A percentile compares a stretch with the other conserved stretches of the same genome.
Conservation (phyloP, 139 green algal species). For the Closterium sp. region DNA sequence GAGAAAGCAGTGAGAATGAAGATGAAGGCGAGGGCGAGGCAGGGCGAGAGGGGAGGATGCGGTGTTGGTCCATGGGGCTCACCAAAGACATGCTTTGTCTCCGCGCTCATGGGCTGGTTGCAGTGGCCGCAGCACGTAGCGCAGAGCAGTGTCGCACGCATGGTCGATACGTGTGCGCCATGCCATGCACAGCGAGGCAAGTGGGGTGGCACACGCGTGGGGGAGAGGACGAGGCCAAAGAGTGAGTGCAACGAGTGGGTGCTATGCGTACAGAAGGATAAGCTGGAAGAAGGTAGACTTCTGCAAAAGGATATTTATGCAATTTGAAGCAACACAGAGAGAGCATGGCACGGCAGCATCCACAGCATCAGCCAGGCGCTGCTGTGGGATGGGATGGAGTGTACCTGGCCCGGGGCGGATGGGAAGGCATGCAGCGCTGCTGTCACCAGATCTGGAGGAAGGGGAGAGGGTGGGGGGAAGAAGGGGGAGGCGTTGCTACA, state of each 20-base stretch:
- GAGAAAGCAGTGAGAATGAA: too few relatives aligned
- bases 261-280: too few relatives aligned
- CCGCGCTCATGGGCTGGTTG: not conserved
- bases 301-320: too few relatives aligned
- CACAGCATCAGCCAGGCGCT: too few relatives aligned
- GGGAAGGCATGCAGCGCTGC: not conserved
- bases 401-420: not conserved
- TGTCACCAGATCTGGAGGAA: not conserved
- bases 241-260: too few relatives aligned
- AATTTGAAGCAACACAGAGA: too few relatives aligned
- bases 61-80: not conserved
- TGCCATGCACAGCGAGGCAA: not conserved
- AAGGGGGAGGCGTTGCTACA: not conserved
- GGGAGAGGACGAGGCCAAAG: too few relatives aligned
- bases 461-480: not conserved
- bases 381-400: not conserved
- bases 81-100: not conserved
- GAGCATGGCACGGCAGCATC: too few relatives aligned
- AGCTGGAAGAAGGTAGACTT: too few relatives aligned
- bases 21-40: too few relatives aligned
- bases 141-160: not conserved
- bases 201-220: too few relatives aligned
- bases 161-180: too few relatives aligned
- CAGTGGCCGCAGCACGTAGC: not conserved
- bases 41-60: not conserved